Base-by-base conservation (phyloP, 2,329 filamentous ascomycete species). In the Pyricularia grisea region DNA sequence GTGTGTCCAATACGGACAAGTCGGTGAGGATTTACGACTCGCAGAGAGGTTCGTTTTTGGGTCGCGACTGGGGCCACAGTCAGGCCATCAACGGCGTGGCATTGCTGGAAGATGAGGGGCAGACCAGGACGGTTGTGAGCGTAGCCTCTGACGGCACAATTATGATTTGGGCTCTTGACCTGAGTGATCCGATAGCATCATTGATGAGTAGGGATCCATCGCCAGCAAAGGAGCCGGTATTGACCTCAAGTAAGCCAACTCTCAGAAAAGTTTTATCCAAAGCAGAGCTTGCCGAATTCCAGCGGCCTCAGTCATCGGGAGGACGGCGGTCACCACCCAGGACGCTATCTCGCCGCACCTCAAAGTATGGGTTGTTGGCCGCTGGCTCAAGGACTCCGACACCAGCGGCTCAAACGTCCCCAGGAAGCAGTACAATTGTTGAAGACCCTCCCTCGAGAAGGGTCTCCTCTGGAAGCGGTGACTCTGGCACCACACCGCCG, bases 1-100 rank as follows among this genome's bases (percentile, higher is more conserved):
- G 93, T n/a, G 86, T 95, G 12, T 97, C 94, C 10, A 94, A 94
- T 73, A 97, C 92, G 0, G 95, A 99, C 78, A 99, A 98, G 77
- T 98, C 95, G 0, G 90, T 99, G 69, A 86, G 95, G 50, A 82
- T 99, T 20, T 99, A 99, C 74, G 92, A 97, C 73, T 83, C 88
- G 33, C 89, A 90, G 71, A 89, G 87, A 61, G 94, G 94, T 10
- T 81, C 82, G 1, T 90, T 99, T 69, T 80, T 98, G 31, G 91
- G 93, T 67, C 88, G 93, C 60, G 95, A 98, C 79, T 97, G 93
- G 87, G 95, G 95, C 0, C 95, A 99, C 74, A 97, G 94, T 0
- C 94, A 97, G 76, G 91, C 94, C 10, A 93, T 99, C 72, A 97
- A 92, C 67, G 94, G 94, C 70, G 88, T 96, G 23, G 86, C 91